These are phyloP conservation scores for Naumovozyma dairenensis DNA, from an alignment of 805 yeast species.

Conservation along the genomic window DNA sequence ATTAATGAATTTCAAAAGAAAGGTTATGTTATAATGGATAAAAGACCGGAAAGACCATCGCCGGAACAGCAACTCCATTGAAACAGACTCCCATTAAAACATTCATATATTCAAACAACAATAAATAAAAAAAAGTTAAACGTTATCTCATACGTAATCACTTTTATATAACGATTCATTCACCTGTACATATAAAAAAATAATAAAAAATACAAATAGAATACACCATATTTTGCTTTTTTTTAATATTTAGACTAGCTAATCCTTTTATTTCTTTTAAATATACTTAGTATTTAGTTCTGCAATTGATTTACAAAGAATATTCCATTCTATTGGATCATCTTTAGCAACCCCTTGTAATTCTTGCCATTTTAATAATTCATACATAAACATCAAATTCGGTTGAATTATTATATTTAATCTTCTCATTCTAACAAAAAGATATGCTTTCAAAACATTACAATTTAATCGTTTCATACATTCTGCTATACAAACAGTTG, in stretches of 20 bases:
- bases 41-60: constrained; percentile 2
- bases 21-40: constrained; percentile 1
- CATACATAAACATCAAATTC: constrained; percentile 83
- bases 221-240: too few relatives aligned
- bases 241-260: too few relatives aligned
- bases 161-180: neutral
- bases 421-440: constrained; percentile 81
- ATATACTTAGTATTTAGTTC: constrained; percentile 63
- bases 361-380: constrained; percentile 51
- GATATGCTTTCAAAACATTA: constrained; percentile 67
- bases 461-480: constrained; percentile 70
- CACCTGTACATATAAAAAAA: neutral
- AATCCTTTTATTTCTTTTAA: too few relatives aligned
- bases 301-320: constrained; percentile 75
- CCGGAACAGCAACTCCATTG: neutral
- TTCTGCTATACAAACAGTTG: constrained; percentile 92
- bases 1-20: too few relatives aligned
- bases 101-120: constrained; percentile 1
- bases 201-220: too few relatives aligned
- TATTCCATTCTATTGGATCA: constrained; percentile 81
- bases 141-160: too few relatives aligned
- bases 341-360: constrained; percentile 7
- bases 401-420: constrained; percentile 92
- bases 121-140: too few relatives aligned
- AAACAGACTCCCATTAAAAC: neutral